Base-by-base conservation (phyloP, 108 stramenopile genomes). In the Stephanodiscus triporus region DNA sequence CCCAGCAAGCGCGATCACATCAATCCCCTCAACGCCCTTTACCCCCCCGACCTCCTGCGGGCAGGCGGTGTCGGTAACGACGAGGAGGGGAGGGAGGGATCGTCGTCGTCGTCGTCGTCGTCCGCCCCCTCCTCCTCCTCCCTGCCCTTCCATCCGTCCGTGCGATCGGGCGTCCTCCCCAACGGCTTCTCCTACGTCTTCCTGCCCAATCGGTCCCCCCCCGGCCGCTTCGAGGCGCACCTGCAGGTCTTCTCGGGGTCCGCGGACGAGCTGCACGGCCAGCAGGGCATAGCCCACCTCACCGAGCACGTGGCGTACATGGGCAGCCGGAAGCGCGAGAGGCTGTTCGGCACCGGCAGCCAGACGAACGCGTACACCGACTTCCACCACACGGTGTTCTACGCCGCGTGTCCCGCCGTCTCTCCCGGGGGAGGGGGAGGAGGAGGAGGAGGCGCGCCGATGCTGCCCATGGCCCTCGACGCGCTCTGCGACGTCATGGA, bases 271-370 rank as follows among this genome's bases (percentile, higher is more conserved):
- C 76, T 96, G 29, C 92, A 97, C 51, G 77, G 87, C 19, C 97
- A 97, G 80, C 97, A 97, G 75, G 98, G 98, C 29, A 97, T 99
- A 82, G 97, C 97, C 10, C 98, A 99, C 74, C 85, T 99, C 27
- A 96, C 97, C 40, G 98, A 99, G 84, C 98, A 99, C 76, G 96
- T 99, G 1, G 96, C 97, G 19, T 97, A 99, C 89, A 99, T 99
- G 98, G 98, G 98, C 53, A 93, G 91, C 53, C 86, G 95, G 10
- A 97, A 97, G 73, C 82, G 98, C 10, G 96, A 97, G 85, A 88
- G 95, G 11, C 88, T 99, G 36, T 97, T 97, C 75, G 97, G 97
- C 36, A 98, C 97, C 13, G 98, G 97, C 1, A 89, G 86, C 16
- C 95, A 97, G 82, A 97, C 97, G 19, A 98, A 98, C 67, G 98